Base-by-base conservation (phyloP, 495 filamentous ascomycete species). In the Tuber calosporum region DNA sequence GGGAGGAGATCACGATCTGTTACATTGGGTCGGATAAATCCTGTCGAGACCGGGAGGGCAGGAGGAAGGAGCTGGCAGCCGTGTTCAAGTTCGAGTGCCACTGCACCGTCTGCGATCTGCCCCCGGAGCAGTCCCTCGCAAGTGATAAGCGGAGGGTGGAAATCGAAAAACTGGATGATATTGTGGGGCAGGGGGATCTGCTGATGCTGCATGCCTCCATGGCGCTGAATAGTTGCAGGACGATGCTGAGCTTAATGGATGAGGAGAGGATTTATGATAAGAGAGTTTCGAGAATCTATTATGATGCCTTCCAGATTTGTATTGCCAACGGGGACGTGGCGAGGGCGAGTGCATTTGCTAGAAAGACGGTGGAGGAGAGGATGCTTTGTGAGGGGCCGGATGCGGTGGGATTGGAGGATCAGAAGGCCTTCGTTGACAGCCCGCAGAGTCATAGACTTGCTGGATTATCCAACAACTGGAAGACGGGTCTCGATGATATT, bases 231-330 rank as follows among this genome's bases (percentile, higher is more conserved):
- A 72, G 72, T n/a, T 83, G 82, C 22, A 73, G 74, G 62, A 73
- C 72, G 15, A 74, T 85, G 34, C 45, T 80, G 9, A 66, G 78
- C 38, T 69, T 84, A 45, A 77, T 81, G 38, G 77, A 83, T 67
- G 76, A 82, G 68, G 84, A 85, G 71, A 77, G 75, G 9, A 70
- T 81, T 20, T 74, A 76, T 66, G 81, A 81, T 70, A 78, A 77
- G 66, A 62, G 74, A 26, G 53, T 83, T 26, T 73, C 80, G 20
- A 79, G 83, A 40, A 67, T 81, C 42, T 86, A 84, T 69, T 85
- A 83, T 71, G 85, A 86, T 74, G 80, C 82, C 26, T 85, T 86
- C 68, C 84, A 86, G 77, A 82, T 86, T 34, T 80, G 80, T 72
- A 82, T 82, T 69, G 80, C 83, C 68, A 85, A 86, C 75, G 76